Base-by-base conservation (phyloP, 1,139 yeast genomes). In the Candida anutae region DNA sequence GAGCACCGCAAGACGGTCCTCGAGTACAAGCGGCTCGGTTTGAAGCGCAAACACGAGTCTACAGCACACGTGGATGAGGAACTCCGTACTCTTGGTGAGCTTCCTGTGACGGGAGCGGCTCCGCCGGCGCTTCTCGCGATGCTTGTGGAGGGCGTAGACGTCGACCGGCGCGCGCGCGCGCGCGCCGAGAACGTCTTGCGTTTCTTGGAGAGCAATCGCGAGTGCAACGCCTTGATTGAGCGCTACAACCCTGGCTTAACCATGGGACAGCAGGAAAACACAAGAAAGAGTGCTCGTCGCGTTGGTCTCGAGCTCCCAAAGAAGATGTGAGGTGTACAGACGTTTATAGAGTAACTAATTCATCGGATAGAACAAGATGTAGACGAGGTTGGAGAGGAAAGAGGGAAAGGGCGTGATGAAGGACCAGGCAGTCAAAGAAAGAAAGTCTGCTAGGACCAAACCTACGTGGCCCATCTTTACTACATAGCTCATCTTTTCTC, bases 181-280 rank as follows among this genome's bases (percentile, higher is more conserved):
- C 58, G 73, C 39, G 62, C 79, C 32, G 35, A 45, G 6, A 78
- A 76, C 41, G 62, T 77, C 9, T 49, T 64, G 14, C 55, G 57
- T 3, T 88, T 76, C 45, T 60, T 88, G 32, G 62, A 64, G 27
- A 74, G 80, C 37, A 97, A 88, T 52, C 66, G 94, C 38, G 74
- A 67, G 8, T 88, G 85, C 55, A 76, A 74, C 35, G 90, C 80
- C 38, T 65, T 90, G 31, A 62, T 88, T 28, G 93, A 82, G 39
- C 69, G 94, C 40, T 88, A 88, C 53, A 85, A 88, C 46, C 90
- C 94, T 2, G 94, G 94, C 1, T 65, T 82, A 37, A 71, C 73
- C 22, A 72, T 81, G 76, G 70, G 75, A 18, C 94, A 82, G 44
- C 74, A 71, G 32, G 95, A 88, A 36, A 77, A 80, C 33, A 77